Conservation (phyloP, 2,329 filamentous ascomycete genomes). For the Ophiostoma sp. region DNA sequence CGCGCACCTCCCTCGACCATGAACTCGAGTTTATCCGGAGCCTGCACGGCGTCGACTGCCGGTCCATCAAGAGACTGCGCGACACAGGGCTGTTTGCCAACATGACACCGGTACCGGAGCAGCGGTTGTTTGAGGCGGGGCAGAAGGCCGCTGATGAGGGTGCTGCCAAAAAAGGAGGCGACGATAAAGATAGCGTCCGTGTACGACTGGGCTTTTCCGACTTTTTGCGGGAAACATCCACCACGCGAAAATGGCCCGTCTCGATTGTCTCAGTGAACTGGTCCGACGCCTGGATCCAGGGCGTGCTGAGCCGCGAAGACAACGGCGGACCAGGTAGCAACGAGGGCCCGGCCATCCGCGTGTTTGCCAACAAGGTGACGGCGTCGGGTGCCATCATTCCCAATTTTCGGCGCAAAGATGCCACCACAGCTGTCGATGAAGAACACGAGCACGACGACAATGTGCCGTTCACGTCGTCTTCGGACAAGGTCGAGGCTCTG, state of each 20-base stretch:
- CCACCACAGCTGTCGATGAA: constrained; percentile 22
- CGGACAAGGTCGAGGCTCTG: constrained; percentile 50
- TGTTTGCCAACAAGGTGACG: constrained; percentile 49
- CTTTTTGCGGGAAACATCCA: constrained; percentile 34
- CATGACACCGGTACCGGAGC: constrained; percentile 34
- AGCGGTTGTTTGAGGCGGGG: constrained; percentile 43
- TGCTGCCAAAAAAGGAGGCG: background rate
- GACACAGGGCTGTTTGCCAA: constrained; percentile 48
- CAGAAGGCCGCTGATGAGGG: constrained; percentile 35
- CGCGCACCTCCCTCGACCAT: constrained; percentile 40
- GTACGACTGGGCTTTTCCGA: constrained; percentile 27
- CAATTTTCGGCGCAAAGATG: constrained; percentile 35
- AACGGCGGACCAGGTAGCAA: background rate
- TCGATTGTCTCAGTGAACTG: constrained; percentile 51
- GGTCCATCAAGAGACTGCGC: constrained; percentile 48
- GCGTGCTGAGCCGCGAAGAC: constrained; percentile 36
- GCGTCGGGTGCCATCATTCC: constrained; percentile 45
- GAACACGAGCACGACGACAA: constrained; percentile 27
- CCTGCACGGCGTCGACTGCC: constrained; percentile 47
- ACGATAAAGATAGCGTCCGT: background rate
- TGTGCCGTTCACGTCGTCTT: constrained; percentile 40
- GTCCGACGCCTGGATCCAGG: constrained; percentile 34
- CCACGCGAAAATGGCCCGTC: constrained; percentile 40
- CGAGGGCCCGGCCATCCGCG: constrained; percentile 30
- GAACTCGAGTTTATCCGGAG: constrained; percentile 49